These are phyloP conservation scores for Lagenidium sp. DNA, from an alignment of 352 stramenopile genomes.

Conservation along the genomic window DNA sequence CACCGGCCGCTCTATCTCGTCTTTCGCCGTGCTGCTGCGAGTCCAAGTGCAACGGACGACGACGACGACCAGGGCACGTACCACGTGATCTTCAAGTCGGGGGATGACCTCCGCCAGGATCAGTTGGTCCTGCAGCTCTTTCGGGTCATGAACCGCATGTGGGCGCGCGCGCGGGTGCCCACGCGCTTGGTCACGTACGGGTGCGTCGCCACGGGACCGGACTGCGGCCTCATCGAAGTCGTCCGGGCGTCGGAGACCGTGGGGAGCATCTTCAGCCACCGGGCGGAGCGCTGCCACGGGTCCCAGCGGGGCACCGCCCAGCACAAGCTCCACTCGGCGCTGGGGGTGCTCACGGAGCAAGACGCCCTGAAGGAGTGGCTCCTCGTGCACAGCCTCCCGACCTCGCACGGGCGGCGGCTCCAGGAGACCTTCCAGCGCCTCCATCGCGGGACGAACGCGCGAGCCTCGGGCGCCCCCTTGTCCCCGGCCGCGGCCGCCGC, in stretches of 20 bases:
- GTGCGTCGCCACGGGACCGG: conserved; percentile 33
- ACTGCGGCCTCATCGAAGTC: conserved; percentile 49
- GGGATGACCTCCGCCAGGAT: conserved; percentile 79
- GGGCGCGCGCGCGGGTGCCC: conserved; percentile 25
- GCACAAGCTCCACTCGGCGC: conserved; percentile 18
- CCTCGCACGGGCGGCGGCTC: background rate
- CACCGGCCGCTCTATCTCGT: conserved; percentile 15
- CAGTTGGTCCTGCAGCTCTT: conserved; percentile 63
- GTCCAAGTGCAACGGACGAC: no score
- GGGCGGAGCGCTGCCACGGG: conserved; percentile 7
- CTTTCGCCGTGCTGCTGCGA: conserved; percentile 20
- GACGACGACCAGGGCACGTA: background rate
- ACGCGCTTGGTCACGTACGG: conserved; percentile 40
- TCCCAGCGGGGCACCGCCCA: conserved; percentile 12
- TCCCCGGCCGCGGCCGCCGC: background rate
- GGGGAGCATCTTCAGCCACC: conserved; percentile 24
- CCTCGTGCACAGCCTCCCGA: conserved; percentile 8
- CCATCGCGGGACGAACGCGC: no score
- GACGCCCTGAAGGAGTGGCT: conserved; percentile 15
- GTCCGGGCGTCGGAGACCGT: conserved; percentile 44
- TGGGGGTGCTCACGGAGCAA: conserved; percentile 17
- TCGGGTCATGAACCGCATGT: conserved; percentile 51
- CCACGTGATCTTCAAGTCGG: conserved; percentile 52
- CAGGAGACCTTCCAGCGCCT: conserved; percentile 12
- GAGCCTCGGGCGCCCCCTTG: background rate